Evolutionary conservation across 805 yeast species (phyloP), one percentile per base, ranked within the genome.

Genomic region (Clavispora vitiphila): DNA sequence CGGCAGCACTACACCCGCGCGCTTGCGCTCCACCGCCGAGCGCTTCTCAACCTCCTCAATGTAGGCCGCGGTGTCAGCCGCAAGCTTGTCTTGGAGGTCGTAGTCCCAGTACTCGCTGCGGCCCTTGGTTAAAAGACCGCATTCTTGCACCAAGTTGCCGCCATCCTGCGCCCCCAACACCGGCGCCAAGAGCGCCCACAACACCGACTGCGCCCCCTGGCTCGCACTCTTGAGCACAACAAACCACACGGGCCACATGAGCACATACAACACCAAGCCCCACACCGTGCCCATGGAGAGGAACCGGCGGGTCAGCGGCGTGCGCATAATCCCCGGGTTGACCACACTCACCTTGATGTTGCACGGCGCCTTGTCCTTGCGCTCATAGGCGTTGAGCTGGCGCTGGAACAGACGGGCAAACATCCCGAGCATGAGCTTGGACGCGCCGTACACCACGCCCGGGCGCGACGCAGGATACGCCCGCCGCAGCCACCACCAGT

Each of bases 261-360:
- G 7, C 23, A 89, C 46, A 56, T 91, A 81, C 18, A 71, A 5
- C 0, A 87, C 8, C 4, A 89, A 46, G 3, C 87, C 82, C 50
- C 70, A 53, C 3, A 91, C 51, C 0, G 86, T 70, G 1, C 98
- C 97, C 64, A 86, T 74, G 15, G 93, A 79, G 5, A 88, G 43
- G 26, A 82, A 78, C 42, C 96, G 74, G 51, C 93, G 79, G 30
- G 91, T 81, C 20, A 95, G 79, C 2, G 96, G 86, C 2, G 96
- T 80, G 51, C 98, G 75, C 84, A 87, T 86, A 26, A 90, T 53
- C 1, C 99, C 99, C 0, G 99, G 98, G 56, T 93, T 93, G 5
- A 86, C 93, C 41, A 88, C 56, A 43, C 83, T 76, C 18, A 88
- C 74, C 38, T 82, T 75, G 19, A 86, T 79, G 53, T 83, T 86